These are phyloP conservation scores for Aureobasidium pullulans DNA, from an alignment of 2,329 filamentous ascomycete species.

Conservation along the genomic window DNA sequence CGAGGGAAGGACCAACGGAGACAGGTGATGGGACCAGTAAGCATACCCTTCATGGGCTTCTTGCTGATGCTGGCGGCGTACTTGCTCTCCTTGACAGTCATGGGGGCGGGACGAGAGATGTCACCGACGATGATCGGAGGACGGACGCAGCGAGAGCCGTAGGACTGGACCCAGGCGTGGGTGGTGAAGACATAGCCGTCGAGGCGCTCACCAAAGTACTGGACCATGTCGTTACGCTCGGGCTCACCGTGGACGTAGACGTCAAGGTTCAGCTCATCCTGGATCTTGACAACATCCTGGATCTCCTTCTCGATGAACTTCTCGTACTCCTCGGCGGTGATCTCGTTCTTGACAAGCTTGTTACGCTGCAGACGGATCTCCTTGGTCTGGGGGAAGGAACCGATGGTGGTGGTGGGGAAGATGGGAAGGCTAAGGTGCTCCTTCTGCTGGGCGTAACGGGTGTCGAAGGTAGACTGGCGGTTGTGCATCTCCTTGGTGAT, in stretches of 20 bases:
- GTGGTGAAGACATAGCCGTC: constrained; percentile 98
- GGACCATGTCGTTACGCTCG: constrained; percentile 99
- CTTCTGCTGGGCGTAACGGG: constrained; percentile 81
- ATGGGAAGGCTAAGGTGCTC: constrained; percentile 86
- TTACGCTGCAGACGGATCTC: constrained; percentile 95
- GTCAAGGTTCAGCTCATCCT: constrained; percentile 95
- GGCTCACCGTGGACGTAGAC: constrained; percentile 98
- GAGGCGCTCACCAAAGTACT: constrained; percentile 98
- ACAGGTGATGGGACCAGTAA: constrained; percentile 98
- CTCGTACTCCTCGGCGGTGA: constrained; percentile 87
- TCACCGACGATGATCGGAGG: constrained; percentile 98
- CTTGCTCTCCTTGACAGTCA: constrained; percentile 99
- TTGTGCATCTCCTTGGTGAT: constrained; percentile 80
- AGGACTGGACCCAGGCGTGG: constrained; percentile 97
- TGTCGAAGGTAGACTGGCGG: constrained; percentile 82
- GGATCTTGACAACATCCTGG: constrained; percentile 85
- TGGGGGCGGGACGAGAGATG: constrained; percentile 90
- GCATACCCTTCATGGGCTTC: constrained; percentile 99
- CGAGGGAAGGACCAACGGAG: constrained; percentile 99
- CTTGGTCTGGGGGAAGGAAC: constrained; percentile 98
- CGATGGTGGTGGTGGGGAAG: constrained; percentile 99
- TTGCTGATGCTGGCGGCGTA: constrained; percentile 92
- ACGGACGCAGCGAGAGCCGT: constrained; percentile 96
- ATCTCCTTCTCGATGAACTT: constrained; percentile 99
- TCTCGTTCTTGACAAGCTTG: constrained; percentile 99